Evolutionary conservation across 2,329 filamentous ascomycete species (phyloP).

Genomic region (Claviceps maximensis): DNA sequence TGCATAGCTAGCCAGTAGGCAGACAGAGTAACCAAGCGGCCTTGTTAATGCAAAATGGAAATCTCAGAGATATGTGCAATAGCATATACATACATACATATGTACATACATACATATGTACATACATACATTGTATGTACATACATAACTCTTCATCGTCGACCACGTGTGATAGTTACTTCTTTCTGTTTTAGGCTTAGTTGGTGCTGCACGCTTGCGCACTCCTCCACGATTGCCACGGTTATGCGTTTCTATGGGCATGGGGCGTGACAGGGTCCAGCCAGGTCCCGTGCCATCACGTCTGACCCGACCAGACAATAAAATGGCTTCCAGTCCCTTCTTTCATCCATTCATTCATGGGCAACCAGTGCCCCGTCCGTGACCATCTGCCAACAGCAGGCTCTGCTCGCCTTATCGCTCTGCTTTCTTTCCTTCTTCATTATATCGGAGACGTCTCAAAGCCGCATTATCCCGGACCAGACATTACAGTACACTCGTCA

Average conservation of each 20-base stretch:
- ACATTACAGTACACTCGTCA: not conserved
- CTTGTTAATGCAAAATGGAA: no score
- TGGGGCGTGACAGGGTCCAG: not conserved
- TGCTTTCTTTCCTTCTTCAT: no score
- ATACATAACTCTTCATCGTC: no score
- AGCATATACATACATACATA: no score
- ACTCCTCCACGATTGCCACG: not conserved
- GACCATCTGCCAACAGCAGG: not conserved
- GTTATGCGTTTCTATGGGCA: not conserved
- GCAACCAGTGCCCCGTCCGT: not conserved
- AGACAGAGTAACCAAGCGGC: no score
- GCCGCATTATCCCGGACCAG: not conserved
- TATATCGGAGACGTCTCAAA: not conserved
- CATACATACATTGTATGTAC: no score
- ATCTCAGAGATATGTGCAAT: no score
- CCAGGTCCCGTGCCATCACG: not conserved
- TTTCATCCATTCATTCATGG: not conserved
- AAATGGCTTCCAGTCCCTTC: not conserved
- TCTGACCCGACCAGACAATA: not conserved
- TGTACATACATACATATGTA: no score
- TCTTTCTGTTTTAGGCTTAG: not conserved
- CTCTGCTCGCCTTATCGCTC: not conserved
- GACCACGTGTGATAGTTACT: not conserved
- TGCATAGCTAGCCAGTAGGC: no score
- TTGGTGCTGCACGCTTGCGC: not conserved